Base-by-base conservation (phyloP, 768 basidiomycete species). In the Lactarius indigo region DNA sequence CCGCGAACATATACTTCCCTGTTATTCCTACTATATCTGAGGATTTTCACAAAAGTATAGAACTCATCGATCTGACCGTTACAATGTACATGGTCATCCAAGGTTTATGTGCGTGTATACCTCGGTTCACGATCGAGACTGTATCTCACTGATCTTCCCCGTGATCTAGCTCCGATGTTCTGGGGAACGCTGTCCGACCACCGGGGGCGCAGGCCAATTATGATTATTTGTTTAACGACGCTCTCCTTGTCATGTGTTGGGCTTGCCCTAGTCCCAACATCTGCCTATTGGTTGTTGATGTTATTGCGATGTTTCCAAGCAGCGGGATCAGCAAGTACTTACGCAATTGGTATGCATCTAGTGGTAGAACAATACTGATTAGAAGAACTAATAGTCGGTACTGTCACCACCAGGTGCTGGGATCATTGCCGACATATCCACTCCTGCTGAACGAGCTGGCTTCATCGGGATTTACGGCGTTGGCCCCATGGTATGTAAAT, bases 261-360 rank as follows among this genome's bases (percentile, higher is more conserved):
- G 2, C 74, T 87, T 23, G 86, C 85, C 4, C 73, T 84, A 23
- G 78, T 81, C 33, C 85, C 86, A 2, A 83, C 83, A 0, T 75
- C 77, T 5, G 88, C 82, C 4, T 94, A 90, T 74, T 94, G 90
- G 91, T 77, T 92, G 6, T 78, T 94, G 13, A 82, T 94, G 79
- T 70, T 94, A 18, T 81, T 95, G n/a, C 84, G 93, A 28, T 91
- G 89, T 66, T 42, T 94, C 3, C 92, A 94, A 78, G 87, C 90
- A 2, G 82, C 87, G 3, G 92, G 92, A 1, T 91, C 88, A 2
- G 89, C 91, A 0, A 90, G 90, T 64, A 91, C 89, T 0, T 81
- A 92, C 67, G 90, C 90, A 0, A 78, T 93, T 26, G 90, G 90
- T 84, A 73, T 52, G 74, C 72, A 39, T 23, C 31, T 4, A 30